These are phyloP conservation scores for Thamnidium elegans DNA, from an alignment of 192 early-diverging fungal genomes.

Conservation along the genomic window DNA sequence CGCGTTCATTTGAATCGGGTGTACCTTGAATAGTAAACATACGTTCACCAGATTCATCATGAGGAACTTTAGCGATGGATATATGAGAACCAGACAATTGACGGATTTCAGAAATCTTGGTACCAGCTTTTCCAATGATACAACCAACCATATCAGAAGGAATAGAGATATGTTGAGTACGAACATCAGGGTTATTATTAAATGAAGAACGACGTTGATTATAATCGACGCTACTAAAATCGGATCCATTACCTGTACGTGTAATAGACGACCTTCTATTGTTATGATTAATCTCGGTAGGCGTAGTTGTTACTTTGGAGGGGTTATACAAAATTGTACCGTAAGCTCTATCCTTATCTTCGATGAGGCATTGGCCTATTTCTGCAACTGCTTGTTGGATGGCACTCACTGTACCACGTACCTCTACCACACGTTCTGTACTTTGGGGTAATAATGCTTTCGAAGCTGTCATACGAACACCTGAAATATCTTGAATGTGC, in stretches of 20 bases:
- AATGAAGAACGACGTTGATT: constrained; percentile 17
- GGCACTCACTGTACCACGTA: constrained; percentile 80
- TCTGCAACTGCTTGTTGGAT: constrained; percentile 83
- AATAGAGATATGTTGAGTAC: constrained; percentile 87
- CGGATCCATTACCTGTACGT: constrained; percentile 57
- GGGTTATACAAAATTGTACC: constrained; percentile 88
- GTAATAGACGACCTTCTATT: constrained; percentile 35
- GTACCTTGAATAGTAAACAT: constrained; percentile 91
- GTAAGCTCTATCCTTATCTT: constrained; percentile 80
- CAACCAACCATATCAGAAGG: constrained; percentile 96
- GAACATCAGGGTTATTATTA: constrained; percentile 33
- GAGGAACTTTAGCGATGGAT: constrained; percentile 81
- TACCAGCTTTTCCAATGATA: constrained; percentile 93
- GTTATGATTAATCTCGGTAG: background rate
- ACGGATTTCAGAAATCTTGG: constrained; percentile 79
- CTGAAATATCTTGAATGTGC: constrained; percentile 90
- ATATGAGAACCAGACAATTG: constrained; percentile 80
- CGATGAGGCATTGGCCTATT: constrained; percentile 81
- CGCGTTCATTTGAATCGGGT: constrained; percentile 84
- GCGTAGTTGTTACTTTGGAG: constrained; percentile 28
- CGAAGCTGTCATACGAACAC: constrained; percentile 79
- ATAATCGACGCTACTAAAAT: constrained; percentile 33
- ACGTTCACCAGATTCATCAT: constrained; percentile 78
- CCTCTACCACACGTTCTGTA: constrained; percentile 89
- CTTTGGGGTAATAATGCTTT: constrained; percentile 92